These are phyloP conservation scores for Beauveria medogensis DNA, from an alignment of 2,329 filamentous ascomycete genomes.

Conservation along the genomic window DNA sequence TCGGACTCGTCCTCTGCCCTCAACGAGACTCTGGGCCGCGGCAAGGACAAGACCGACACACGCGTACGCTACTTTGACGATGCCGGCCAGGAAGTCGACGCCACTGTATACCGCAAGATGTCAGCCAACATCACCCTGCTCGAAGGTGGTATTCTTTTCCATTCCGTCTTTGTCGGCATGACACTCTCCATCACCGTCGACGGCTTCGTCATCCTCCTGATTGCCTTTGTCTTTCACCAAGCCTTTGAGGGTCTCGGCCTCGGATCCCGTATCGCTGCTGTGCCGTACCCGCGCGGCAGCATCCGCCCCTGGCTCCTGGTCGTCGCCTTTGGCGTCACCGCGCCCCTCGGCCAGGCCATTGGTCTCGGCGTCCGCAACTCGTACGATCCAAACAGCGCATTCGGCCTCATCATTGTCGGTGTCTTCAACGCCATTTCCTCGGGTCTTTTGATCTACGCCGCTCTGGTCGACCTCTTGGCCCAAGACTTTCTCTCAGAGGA, in stretches of 20 bases:
- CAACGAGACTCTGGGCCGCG: slow-evolving; percentile 10
- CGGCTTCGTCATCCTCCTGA: slow-evolving; percentile 56
- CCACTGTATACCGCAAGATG: slow-evolving; percentile 48
- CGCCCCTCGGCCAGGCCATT: slow-evolving; percentile 57
- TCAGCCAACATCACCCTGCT: slow-evolving; percentile 67
- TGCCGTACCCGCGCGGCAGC: slow-evolving; percentile 50
- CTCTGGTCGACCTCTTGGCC: slow-evolving; percentile 54
- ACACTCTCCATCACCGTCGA: slow-evolving; percentile 62
- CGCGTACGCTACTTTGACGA: slow-evolving; percentile 23
- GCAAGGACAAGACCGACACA: neutral
- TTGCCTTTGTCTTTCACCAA: slow-evolving; percentile 66
- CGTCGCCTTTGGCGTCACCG: slow-evolving; percentile 54
- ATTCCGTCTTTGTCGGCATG: slow-evolving; percentile 70
- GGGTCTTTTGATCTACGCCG: slow-evolving; percentile 53
- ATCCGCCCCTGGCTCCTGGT: slow-evolving; percentile 53
- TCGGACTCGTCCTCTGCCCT: neutral
- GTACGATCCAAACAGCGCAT: slow-evolving; percentile 56
- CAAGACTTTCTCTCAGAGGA: slow-evolving; percentile 59
- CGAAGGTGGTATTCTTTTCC: slow-evolving; percentile 71
- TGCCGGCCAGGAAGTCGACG: slow-evolving; percentile 36
- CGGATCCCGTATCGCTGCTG: slow-evolving; percentile 61
- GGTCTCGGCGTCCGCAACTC: slow-evolving; percentile 47
- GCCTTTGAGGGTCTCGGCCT: slow-evolving; percentile 63
- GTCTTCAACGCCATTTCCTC: slow-evolving; percentile 59
- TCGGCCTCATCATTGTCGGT: slow-evolving; percentile 56